phyloP scores from a whole-genome alignment of 495 filamentous ascomycete genomes.

The Staphylotrichum tortipilum region DNA sequence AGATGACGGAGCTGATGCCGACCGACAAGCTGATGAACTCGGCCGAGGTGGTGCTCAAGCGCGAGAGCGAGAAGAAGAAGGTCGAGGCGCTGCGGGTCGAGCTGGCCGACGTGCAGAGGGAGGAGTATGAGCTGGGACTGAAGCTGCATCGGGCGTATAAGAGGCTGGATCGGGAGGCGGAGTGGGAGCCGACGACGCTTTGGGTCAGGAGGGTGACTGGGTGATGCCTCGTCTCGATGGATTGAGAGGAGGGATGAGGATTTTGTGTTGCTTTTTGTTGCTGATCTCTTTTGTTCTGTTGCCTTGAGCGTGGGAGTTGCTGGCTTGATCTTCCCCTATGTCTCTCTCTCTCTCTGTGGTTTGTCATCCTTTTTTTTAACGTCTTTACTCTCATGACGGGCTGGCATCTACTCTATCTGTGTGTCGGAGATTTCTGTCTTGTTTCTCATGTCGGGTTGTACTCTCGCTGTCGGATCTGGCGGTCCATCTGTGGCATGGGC shows the following conservation, averaged over 20 bases:
- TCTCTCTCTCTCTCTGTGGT: too few relatives aligned
- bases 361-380: neutral
- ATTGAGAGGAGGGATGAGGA: too few relatives aligned
- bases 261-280: too few relatives aligned
- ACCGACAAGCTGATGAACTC: slow-evolving; percentile 41
- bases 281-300: too few relatives aligned
- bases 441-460: too few relatives aligned
- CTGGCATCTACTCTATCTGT: too few relatives aligned
- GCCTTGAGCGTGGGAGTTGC: neutral
- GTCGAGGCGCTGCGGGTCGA: slow-evolving; percentile 62
- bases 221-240: neutral
- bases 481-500: too few relatives aligned
- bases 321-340: too few relatives aligned
- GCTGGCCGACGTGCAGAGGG: slow-evolving; percentile 66
- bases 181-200: slow-evolving; percentile 59
- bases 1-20: slow-evolving; percentile 60
- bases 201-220: slow-evolving; percentile 68
- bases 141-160: slow-evolving; percentile 75
- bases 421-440: neutral
- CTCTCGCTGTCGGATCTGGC: too few relatives aligned
- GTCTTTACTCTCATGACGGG: neutral
- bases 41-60: slow-evolving; percentile 35
- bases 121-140: slow-evolving; percentile 81
- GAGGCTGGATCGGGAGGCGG: slow-evolving; percentile 54
- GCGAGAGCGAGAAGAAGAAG: slow-evolving; percentile 63